phyloP scores from a whole-genome alignment of 805 yeast genomes.

The Candida arabinofermentans region DNA sequence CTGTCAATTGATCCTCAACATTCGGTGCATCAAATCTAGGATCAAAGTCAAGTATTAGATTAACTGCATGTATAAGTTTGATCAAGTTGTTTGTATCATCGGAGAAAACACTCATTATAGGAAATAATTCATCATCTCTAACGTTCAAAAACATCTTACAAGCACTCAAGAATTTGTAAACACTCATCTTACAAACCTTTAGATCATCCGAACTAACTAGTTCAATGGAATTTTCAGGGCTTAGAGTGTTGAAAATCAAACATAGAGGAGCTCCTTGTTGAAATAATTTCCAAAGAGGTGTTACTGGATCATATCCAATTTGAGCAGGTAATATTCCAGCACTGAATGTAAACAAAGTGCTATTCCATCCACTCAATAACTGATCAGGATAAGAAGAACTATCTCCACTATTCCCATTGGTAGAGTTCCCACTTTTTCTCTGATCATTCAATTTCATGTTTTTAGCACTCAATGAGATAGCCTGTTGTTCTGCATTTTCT shows the following conservation, averaged over 20 bases:
- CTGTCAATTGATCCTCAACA: conserved; percentile 25
- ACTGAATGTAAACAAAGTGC: conserved; percentile 55
- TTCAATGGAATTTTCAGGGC: conserved; percentile 47
- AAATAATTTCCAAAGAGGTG: conserved; percentile 81
- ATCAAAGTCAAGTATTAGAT: conserved; percentile 54
- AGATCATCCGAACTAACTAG: conserved; percentile 74
- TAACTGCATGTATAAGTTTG: conserved; percentile 70
- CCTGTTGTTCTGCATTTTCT: conserved; percentile 68
- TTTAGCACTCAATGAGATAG: conserved; percentile 30
- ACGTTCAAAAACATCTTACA: conserved; percentile 73
- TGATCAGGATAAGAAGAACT: conserved; percentile 13
- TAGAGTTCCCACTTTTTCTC: neutral
- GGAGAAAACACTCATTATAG: conserved; percentile 84
- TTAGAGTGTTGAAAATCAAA: conserved; percentile 69
- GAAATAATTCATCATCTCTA: conserved; percentile 79
- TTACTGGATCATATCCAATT: conserved; percentile 83
- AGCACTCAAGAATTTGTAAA: conserved; percentile 84
- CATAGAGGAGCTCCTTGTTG: conserved; percentile 94
- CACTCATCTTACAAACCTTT: conserved; percentile 80
- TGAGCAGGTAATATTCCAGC: conserved; percentile 76
- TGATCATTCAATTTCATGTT: neutral
- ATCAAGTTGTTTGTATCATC: conserved; percentile 76
- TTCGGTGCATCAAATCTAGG: conserved; percentile 30
- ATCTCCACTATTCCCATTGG: neutral
- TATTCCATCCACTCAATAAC: conserved; percentile 27